phyloP scores from a whole-genome alignment of 1,284 basidiomycete genomes.

The Hymenochaete sp. region DNA sequence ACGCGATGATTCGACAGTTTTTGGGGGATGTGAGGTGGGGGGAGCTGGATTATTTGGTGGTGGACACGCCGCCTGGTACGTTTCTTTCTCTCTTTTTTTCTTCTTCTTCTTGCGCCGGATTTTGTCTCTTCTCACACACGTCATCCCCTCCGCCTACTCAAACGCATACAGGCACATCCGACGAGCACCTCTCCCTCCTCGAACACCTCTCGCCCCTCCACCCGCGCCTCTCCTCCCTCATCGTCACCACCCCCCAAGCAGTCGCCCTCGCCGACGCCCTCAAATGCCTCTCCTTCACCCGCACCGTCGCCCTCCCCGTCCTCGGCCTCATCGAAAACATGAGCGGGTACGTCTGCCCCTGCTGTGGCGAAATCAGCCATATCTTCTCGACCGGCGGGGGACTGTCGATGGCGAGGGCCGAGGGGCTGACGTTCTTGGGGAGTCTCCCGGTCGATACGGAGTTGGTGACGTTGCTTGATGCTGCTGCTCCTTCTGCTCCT shows the following conservation, averaged over 20 bases:
- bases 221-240: constrained; percentile 70
- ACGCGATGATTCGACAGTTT: constrained; percentile 99
- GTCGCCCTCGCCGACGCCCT: constrained; percentile 92
- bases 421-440: constrained; percentile 76
- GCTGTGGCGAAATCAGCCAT: constrained; percentile 88
- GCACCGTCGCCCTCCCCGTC: constrained; percentile 80
- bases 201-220: constrained; percentile 89
- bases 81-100: not conserved
- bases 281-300: constrained; percentile 94
- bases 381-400: constrained; percentile 95
- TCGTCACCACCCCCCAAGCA: constrained; percentile 97
- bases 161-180: constrained; percentile 75
- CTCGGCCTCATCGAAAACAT: constrained; percentile 97
- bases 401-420: constrained; percentile 72
- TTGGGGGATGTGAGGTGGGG: constrained; percentile 96
- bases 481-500: constrained; percentile 30
- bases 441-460: constrained; percentile 91
- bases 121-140: constrained; percentile 2
- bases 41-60: constrained; percentile 89
- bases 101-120: not conserved
- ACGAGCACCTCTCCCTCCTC: constrained; percentile 93
- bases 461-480: constrained; percentile 83
- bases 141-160: not conserved
- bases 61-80: constrained; percentile 94
- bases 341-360: constrained; percentile 97